phyloP scores from a whole-genome alignment of 352 stramenopile species.

The Saprolegnia parasitica region DNA sequence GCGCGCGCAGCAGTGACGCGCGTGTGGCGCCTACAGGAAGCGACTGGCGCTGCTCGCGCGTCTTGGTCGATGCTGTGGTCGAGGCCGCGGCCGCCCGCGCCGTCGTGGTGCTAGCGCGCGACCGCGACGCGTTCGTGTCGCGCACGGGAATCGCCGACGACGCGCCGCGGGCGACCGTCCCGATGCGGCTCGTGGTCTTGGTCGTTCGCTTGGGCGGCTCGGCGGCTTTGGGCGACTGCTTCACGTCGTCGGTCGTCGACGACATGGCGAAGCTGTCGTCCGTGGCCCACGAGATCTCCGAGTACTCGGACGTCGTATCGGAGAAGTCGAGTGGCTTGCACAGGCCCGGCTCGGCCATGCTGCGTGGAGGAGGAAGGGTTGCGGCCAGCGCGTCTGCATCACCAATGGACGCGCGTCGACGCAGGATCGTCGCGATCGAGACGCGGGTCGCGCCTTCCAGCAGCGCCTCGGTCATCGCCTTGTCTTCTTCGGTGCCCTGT shows the following conservation, averaged over 20 bases:
- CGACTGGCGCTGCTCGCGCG: constrained; percentile 2
- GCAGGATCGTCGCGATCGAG: constrained; percentile 26
- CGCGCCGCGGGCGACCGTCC: neutral
- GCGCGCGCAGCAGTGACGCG: constrained; percentile 1
- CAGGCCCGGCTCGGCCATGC: constrained; percentile 5
- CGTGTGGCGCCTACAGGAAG: constrained; percentile 4
- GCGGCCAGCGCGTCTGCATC: neutral
- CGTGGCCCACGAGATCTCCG: constrained; percentile 25
- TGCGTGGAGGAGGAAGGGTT: neutral
- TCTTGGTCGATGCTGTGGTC: neutral
- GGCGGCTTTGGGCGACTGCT: neutral
- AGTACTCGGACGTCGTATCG: constrained; percentile 27
- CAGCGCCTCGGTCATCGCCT: constrained; percentile 26
- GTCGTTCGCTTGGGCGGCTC: neutral
- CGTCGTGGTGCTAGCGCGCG: neutral
- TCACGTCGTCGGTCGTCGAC: neutral
- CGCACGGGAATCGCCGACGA: constrained; percentile 6
- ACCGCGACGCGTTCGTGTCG: neutral
- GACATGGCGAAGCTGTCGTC: constrained; percentile 21
- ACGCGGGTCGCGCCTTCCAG: constrained; percentile 23
- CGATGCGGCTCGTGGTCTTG: neutral
- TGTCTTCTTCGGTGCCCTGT: constrained; percentile 28
- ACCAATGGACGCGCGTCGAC: constrained; percentile 2
- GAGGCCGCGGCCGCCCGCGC: neutral
- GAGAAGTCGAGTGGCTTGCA: constrained; percentile 27